phyloP scores from a whole-genome alignment of 2,329 filamentous ascomycete genomes.

The Helotiales sp. region DNA sequence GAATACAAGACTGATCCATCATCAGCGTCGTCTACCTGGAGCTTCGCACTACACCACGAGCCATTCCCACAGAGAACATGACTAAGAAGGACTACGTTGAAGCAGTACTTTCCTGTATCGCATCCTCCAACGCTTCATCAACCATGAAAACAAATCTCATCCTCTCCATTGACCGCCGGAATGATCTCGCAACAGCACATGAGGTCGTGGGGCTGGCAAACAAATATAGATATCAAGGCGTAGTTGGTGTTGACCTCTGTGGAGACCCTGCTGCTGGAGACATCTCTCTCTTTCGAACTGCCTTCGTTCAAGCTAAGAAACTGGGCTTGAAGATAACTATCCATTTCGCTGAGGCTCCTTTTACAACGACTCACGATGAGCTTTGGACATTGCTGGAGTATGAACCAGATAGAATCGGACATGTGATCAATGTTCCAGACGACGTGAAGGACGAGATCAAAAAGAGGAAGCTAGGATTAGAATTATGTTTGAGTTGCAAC shows the following conservation, averaged over 20 bases:
- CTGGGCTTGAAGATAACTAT: conserved; percentile 65
- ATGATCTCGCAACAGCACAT: conserved; percentile 56
- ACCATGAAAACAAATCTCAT: conserved; percentile 65
- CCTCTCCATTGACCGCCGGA: conserved; percentile 71
- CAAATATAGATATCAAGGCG: conserved; percentile 50
- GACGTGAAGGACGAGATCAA: conserved; percentile 56
- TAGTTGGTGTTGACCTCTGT: conserved; percentile 78
- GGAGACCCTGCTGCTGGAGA: conserved; percentile 69
- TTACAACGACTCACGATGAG: conserved; percentile 58
- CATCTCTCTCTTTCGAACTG: conserved; percentile 57
- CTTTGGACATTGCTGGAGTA: conserved; percentile 64
- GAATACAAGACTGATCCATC: too few species aligned
- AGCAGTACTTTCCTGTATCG: conserved; percentile 65
- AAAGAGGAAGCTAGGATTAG: conserved; percentile 59
- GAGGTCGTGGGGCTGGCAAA: conserved; percentile 64
- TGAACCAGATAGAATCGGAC: conserved; percentile 68
- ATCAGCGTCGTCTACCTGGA: conserved; percentile 78
- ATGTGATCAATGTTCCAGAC: conserved; percentile 74
- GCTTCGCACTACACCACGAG: conserved; percentile 75
- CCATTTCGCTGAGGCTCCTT: conserved; percentile 73
- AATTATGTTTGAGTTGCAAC: conserved; percentile 80
- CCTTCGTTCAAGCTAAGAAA: conserved; percentile 57
- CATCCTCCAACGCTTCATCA: conserved; percentile 40
- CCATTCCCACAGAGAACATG: conserved; percentile 51
- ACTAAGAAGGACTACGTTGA: conserved; percentile 62